phyloP scores from a whole-genome alignment of 345 rosid genomes.

The Citrus mangshanensis region DNA sequence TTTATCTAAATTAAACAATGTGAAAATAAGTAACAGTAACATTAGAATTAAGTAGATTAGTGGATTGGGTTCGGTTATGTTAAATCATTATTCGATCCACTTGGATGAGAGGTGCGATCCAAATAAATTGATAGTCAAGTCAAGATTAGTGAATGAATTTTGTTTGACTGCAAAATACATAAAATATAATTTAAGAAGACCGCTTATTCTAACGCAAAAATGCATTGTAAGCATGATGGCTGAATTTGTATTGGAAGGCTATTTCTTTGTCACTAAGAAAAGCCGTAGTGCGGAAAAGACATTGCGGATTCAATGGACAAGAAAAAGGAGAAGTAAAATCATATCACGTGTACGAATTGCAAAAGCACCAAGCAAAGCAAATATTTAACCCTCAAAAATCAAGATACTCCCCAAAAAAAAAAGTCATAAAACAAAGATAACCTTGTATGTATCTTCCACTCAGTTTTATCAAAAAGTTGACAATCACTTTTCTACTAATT shows the following conservation, averaged over 20 bases:
- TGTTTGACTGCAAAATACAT: too few relatives aligned
- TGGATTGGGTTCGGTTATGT: too few relatives aligned
- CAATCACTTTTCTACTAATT: not conserved
- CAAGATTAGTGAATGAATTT: too few relatives aligned
- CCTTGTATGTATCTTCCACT: not conserved
- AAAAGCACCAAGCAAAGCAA: not conserved
- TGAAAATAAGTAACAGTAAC: too few relatives aligned
- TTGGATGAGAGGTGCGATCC: too few relatives aligned
- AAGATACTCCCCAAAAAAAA: not conserved
- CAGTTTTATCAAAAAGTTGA: not conserved
- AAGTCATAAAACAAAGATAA: not conserved
- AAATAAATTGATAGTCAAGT: too few relatives aligned
- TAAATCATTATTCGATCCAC: too few relatives aligned
- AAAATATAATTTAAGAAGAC: not conserved
- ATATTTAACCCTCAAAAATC: not conserved
- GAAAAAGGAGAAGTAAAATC: not conserved
- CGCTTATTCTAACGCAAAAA: not conserved
- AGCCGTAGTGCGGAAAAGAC: not conserved
- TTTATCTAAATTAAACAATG: too few relatives aligned
- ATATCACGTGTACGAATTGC: conserved; percentile 1
- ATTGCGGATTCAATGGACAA: not conserved
- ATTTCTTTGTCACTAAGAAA: conserved; percentile 20
- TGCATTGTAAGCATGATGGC: not conserved
- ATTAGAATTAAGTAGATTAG: too few relatives aligned
- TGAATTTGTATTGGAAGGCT: not conserved